Evolutionary conservation across 2,329 filamentous ascomycete genomes (phyloP).

Genomic region (Phyllosticta paracitricarpa): DNA sequence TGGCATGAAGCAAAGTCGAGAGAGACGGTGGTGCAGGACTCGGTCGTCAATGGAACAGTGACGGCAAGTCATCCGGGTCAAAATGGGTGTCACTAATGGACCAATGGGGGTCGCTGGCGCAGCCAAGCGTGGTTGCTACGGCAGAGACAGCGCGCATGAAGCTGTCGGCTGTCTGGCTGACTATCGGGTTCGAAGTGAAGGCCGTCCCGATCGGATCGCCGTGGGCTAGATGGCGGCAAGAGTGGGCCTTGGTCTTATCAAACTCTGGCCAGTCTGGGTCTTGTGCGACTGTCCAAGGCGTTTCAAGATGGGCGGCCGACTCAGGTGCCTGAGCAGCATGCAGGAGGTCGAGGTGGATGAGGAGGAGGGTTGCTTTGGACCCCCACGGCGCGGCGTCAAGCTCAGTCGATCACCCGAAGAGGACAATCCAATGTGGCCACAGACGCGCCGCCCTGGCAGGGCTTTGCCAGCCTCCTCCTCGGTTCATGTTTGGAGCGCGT

Average conservation of each 20-base stretch:
- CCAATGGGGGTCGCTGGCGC: neutral
- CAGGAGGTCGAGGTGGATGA: neutral
- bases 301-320: neutral
- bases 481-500: neutral
- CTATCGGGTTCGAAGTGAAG: neutral
- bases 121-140: neutral
- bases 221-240: neutral
- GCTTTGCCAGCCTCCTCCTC: conserved; percentile 2
- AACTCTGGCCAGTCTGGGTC: neutral
- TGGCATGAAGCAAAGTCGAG: neutral
- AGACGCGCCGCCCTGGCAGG: conserved; percentile 9
- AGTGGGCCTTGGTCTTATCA: neutral
- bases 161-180: neutral
- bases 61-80: neutral
- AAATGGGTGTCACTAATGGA: neutral
- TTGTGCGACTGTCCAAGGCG: neutral
- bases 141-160: neutral
- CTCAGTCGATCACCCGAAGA: conserved; percentile 10
- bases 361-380: neutral
- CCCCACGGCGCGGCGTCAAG: conserved; percentile 6
- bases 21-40: neutral
- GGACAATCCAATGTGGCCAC: neutral
- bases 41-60: neutral
- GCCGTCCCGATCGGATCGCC: neutral
- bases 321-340: neutral